phyloP scores from a whole-genome alignment of 495 filamentous ascomycete species.

The Physcia stellaris region DNA sequence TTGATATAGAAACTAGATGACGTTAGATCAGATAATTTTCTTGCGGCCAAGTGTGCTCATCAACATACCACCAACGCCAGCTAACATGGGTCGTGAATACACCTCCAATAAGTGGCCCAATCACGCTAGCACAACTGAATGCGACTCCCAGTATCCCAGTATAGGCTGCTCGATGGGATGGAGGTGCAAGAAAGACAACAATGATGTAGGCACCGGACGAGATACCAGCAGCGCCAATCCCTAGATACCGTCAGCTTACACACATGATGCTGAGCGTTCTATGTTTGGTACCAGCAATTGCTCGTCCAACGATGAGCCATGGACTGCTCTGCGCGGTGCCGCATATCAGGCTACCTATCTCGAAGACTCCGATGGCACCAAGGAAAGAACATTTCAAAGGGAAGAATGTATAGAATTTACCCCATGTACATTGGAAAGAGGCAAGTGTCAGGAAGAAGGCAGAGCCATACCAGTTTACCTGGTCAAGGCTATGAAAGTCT shows the following conservation, averaged over 20 bases:
- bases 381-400: constrained; percentile 37
- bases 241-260: no score
- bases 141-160: constrained; percentile 27
- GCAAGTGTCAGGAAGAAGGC: constrained; percentile 42
- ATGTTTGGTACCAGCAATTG: no score
- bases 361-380: constrained; percentile 51
- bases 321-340: constrained; percentile 19
- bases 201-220: constrained; percentile 21
- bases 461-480: constrained; percentile 42
- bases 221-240: constrained; percentile 16
- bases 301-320: constrained; percentile 24
- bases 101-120: constrained; percentile 36
- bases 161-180: constrained; percentile 21
- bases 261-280: no score
- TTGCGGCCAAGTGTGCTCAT: no score
- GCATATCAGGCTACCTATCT: constrained; percentile 42
- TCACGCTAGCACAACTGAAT: constrained; percentile 27
- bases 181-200: constrained; percentile 20
- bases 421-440: constrained; percentile 37
- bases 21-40: no score
- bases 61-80: constrained; percentile 42
- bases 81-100: constrained; percentile 28
- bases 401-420: constrained; percentile 41
- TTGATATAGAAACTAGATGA: constrained; percentile 46
- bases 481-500: constrained; percentile 29